phyloP scores from a whole-genome alignment of 2,329 filamentous ascomycete species.

The Cladosporium phlei region DNA sequence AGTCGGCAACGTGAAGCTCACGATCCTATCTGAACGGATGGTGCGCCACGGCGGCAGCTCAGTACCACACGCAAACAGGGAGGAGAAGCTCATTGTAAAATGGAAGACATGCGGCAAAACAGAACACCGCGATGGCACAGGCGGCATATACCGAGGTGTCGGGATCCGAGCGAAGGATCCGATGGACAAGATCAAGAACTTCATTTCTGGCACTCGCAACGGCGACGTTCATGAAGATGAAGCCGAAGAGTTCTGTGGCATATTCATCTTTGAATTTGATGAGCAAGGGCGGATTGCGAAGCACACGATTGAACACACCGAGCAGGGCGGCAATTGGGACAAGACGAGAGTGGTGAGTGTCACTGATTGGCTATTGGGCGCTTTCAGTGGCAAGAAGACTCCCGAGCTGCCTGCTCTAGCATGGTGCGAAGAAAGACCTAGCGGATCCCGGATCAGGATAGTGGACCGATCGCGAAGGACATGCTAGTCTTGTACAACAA shows the following conservation, averaged over 20 bases:
- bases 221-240: conserved; percentile 32
- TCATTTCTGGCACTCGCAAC: conserved; percentile 53
- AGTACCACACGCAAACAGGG: conserved; percentile 29
- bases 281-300: conserved; percentile 73
- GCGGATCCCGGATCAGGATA: conserved; percentile 15
- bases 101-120: conserved; percentile 70
- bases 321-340: conserved; percentile 79
- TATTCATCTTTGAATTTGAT: conserved; percentile 97
- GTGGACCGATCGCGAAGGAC: conserved; percentile 15
- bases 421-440: conserved; percentile 29
- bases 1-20: conserved; percentile 80
- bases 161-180: conserved; percentile 39
- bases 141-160: conserved; percentile 40
- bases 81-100: conserved; percentile 82
- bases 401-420: conserved; percentile 43
- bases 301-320: conserved; percentile 91
- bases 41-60: conserved; percentile 50
- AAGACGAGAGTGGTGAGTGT: conserved; percentile 79
- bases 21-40: conserved; percentile 88
- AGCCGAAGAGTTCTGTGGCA: conserved; percentile 72
- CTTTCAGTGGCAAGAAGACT: conserved; percentile 54
- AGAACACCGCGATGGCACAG: conserved; percentile 40
- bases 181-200: conserved; percentile 51
- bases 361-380: conserved; percentile 90
- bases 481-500: conserved; percentile 3